Evolutionary conservation across 2,329 filamentous ascomycete genomes (phyloP).

Genomic region (Colletotrichum siamense): DNA sequence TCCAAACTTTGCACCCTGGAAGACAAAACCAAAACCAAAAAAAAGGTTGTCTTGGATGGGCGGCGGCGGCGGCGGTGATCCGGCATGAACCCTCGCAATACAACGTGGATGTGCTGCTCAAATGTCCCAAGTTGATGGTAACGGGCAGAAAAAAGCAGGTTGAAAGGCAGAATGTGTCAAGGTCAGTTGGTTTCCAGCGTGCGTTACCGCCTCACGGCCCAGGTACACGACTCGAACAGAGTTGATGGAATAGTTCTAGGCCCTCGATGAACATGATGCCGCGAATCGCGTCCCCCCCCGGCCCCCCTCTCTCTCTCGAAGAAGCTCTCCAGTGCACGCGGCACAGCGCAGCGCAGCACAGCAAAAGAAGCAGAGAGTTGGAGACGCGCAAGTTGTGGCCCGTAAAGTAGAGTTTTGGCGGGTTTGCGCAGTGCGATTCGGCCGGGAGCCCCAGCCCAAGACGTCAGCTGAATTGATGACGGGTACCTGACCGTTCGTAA

Average conservation of each 20-base stretch:
- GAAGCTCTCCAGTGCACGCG: background rate
- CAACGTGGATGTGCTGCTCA: background rate
- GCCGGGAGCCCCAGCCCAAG: background rate
- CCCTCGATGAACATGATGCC: background rate
- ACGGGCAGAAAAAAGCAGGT: background rate
- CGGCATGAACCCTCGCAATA: background rate
- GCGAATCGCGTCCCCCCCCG: background rate
- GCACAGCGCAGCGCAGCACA: background rate
- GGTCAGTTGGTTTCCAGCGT: background rate
- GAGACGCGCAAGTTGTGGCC: background rate
- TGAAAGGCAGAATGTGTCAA: background rate
- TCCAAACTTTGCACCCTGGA: background rate
- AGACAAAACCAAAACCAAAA: background rate
- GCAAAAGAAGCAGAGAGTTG: background rate
- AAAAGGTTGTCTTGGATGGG: background rate
- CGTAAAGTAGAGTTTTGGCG: background rate
- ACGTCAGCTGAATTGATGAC: conserved; percentile 14
- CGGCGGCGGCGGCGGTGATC: background rate
- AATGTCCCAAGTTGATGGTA: background rate
- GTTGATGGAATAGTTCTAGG: conserved; percentile 18
- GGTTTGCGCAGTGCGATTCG: background rate
- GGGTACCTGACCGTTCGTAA: conserved; percentile 18
- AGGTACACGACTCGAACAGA: conserved; percentile 11
- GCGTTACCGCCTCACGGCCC: background rate
- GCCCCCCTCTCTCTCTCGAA: background rate